Base-by-base conservation (phyloP, 169 alveolate genomes). In the Cryptosporidium parvum region DNA sequence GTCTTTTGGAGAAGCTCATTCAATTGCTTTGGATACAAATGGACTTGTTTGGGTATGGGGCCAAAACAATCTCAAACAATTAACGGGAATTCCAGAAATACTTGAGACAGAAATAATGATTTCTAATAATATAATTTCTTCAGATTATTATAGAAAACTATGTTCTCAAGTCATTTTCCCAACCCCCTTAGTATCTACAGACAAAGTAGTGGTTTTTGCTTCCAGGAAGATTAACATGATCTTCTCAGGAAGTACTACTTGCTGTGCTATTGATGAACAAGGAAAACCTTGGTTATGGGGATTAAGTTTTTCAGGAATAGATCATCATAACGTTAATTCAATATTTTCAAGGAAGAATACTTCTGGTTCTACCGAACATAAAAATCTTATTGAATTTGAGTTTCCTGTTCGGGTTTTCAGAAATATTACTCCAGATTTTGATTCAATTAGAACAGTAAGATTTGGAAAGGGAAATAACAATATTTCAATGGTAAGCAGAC, bases 211-310 rank as follows among this genome's bases (percentile, higher is more conserved):
- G 31, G 59, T 80, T 7, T 80, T 80, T 80, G 62, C 42, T 14
- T 29, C 73, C 21, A 37, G 65, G 18, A 80, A 61, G 44, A 65
- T 80, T 29, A 48, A 23, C 8, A 80, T 44, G 53, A 65, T 80
- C n/a, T 44, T 61, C 9, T 80, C 80, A 3, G 89, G 89, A 29
- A 35, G 80, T 14, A 35, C 89, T 4, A 8, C 68, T 44, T 62
- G 89, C 62, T 80, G 89, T 80, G 89, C 89, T 12, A 80, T 80
- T 29, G 89, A 80, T 35, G 69, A 80, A 0, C 52, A 61, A 39
- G 89, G 89, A 45, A 80, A 80, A 26, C 75, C 75, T n/a, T 80
- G 89, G 89, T 45, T 80, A 7, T 80, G 89, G 89, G 89, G 89
- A 42, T 29, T 80, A 29, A 39, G 56, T 8, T 65, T 62, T 21